phyloP scores from a whole-genome alignment of 257 asterid genomes.

The Scutellaria barbata region DNA sequence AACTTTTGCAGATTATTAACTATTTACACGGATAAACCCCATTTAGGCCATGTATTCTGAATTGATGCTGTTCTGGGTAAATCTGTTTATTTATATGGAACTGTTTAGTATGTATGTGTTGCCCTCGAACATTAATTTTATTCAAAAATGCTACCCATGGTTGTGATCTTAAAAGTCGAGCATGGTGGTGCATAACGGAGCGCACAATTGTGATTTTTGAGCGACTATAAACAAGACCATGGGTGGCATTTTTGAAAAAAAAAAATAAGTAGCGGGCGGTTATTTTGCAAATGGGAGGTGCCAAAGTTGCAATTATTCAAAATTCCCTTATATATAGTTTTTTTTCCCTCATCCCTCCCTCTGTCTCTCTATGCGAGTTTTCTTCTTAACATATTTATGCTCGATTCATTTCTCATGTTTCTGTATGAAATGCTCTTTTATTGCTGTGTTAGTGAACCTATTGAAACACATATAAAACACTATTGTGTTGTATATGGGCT shows the following conservation, averaged over 20 bases:
- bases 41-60: not conserved
- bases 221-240: too few relatives aligned
- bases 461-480: not conserved
- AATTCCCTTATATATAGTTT: too few relatives aligned
- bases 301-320: too few relatives aligned
- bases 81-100: not conserved
- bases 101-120: not conserved
- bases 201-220: too few relatives aligned
- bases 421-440: not conserved
- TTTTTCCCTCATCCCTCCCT: too few relatives aligned
- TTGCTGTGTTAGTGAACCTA: not conserved
- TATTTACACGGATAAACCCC: not conserved
- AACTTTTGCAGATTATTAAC: not conserved
- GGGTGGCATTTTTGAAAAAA: too few relatives aligned
- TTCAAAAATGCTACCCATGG: too few relatives aligned
- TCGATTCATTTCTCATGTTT: not conserved
- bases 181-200: too few relatives aligned
- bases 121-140: not conserved
- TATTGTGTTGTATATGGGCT: not conserved
- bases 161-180: too few relatives aligned
- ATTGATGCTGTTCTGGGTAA: constrained; percentile 3
- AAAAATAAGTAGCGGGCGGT: too few relatives aligned
- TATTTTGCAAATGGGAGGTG: too few relatives aligned
- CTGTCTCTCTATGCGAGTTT: not conserved
- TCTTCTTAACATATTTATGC: not conserved